Base-by-base conservation (phyloP, 2,329 filamentous ascomycete genomes). In the Ampelomyces quisqualis region DNA sequence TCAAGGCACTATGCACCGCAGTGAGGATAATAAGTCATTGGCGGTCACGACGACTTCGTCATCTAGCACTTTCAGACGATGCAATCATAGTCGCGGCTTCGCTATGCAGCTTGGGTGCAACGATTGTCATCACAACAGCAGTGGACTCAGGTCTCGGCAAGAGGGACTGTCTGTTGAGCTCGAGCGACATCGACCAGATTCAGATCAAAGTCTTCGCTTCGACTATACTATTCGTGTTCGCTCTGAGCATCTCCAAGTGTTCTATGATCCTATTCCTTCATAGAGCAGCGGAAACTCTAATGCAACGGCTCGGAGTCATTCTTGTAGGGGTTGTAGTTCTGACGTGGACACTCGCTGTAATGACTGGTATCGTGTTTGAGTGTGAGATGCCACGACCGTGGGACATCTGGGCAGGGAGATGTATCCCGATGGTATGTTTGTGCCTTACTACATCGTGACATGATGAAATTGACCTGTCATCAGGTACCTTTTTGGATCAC, bases 301-400 rank as follows among this genome's bases (percentile, higher is more conserved):
- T 43, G 4, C 53, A 55, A n/a, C 55, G 40, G 28, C 27, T 40
- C n/a, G 42, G 34, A 4, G 34, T 55, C 10, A 30, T 49, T 20
- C 10, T 32, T 2, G 31, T 57, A 4, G 45, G 53, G 18, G 24
- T 43, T 17, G 11, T 57, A 4, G 37, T 54, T 7, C 7, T 57
- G 20, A 34, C 46, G 15, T 60, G 54, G 51, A 60, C 52, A 10
- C 43, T 54, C 7, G 48, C 49, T 30, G 41, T 55, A 5, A 40
- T 57, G 11, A 31, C 45, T 10, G 50, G 41, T 7, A 51, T 58
- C 14, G 30, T 52, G 0, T 62, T 64, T 6, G 46, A 58, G 30
- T 64, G 61, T 31, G 46, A 45, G 5, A 36, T 62, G 31, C 58
- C 60, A 2, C 47, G 28, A 11, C 58, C 59, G 7, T 62, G 59